These are phyloP conservation scores for Nematocida parisii DNA, from an alignment of 371 early-diverging fungal genomes.

Conservation along the genomic window DNA sequence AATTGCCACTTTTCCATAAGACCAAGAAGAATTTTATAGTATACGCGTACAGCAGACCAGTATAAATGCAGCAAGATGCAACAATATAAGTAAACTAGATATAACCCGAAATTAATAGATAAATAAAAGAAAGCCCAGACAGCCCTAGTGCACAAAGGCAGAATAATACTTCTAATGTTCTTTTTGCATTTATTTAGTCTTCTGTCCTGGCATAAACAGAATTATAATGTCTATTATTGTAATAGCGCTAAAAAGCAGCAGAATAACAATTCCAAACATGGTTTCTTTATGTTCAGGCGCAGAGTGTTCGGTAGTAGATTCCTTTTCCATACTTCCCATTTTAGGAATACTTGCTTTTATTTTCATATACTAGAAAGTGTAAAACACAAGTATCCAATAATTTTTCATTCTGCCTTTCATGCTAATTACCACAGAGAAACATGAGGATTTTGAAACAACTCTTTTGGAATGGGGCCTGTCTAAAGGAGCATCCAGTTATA, in stretches of 20 bases:
- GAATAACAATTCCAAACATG: neutral
- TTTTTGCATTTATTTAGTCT: neutral
- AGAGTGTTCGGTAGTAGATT: neutral
- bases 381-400: slow-evolving; percentile 3
- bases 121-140: too few species aligned
- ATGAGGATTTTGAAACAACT: slow-evolving; percentile 38
- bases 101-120: too few species aligned
- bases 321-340: neutral
- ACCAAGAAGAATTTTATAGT: too few species aligned
- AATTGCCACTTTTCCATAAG: too few species aligned
- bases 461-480: slow-evolving; percentile 11
- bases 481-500: neutral
- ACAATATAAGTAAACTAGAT: too few species aligned
- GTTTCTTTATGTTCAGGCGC: neutral
- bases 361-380: neutral
- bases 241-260: neutral
- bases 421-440: slow-evolving; percentile 46
- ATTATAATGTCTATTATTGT: neutral
- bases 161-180: too few species aligned
- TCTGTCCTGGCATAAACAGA: neutral
- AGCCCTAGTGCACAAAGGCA: too few species aligned
- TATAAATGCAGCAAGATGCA: too few species aligned
- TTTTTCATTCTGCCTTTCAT: slow-evolving; percentile 15
- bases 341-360: neutral
- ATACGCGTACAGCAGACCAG: too few species aligned